These are phyloP conservation scores for Huntiella abstrusa DNA, from an alignment of 2,329 filamentous ascomycete species.

Conservation along the genomic window DNA sequence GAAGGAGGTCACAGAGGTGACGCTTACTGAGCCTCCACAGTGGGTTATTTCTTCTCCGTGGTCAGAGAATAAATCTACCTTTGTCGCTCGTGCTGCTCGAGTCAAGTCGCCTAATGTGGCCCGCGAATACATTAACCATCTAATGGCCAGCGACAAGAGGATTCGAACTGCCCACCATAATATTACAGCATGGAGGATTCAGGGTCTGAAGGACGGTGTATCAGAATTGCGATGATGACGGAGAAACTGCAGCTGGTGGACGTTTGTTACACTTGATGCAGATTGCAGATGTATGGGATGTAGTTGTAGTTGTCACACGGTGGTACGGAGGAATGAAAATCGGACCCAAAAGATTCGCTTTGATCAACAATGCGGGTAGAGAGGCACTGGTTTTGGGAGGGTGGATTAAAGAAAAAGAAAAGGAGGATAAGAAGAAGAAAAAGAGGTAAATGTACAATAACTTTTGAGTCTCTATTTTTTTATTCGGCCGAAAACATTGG, in stretches of 20 bases:
- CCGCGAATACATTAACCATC: conserved; percentile 48
- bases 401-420: conserved; percentile 35
- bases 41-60: conserved; percentile 63
- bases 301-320: conserved; percentile 77
- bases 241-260: conserved; percentile 78
- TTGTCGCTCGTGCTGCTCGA: conserved; percentile 56
- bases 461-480: background rate
- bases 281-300: conserved; percentile 84
- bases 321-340: conserved; percentile 91
- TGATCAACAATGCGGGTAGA: conserved; percentile 74
- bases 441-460: background rate
- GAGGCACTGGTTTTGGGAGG: conserved; percentile 68
- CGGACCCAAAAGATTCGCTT: conserved; percentile 71
- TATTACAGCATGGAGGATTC: conserved; percentile 84
- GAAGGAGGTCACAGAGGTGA: conserved; percentile 7
- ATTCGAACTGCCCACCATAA: conserved; percentile 83
- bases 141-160: conserved; percentile 67
- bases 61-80: conserved; percentile 71
- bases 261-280: conserved; percentile 80
- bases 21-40: conserved; percentile 20
- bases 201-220: conserved; percentile 28
- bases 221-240: conserved; percentile 92
- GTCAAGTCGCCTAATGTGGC: conserved; percentile 57
- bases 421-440: conserved; percentile 24
- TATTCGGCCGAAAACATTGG: conserved; percentile 25